These are phyloP conservation scores for Epichloe amarillans DNA, from an alignment of 2,329 filamentous ascomycete genomes.

Conservation along the genomic window DNA sequence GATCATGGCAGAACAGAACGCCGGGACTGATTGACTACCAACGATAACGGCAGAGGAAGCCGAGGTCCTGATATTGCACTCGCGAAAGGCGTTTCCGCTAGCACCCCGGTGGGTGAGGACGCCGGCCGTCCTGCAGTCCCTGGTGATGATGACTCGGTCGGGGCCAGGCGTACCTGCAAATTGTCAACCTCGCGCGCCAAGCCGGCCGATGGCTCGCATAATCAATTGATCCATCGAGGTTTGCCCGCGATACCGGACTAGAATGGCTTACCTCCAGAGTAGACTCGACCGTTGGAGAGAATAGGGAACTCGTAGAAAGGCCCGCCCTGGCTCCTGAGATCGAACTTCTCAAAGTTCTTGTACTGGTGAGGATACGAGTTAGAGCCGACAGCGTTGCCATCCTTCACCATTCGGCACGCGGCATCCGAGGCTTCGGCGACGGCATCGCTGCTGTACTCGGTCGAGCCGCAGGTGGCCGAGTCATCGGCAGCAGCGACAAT, in stretches of 20 bases:
- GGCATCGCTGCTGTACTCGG: conserved; percentile 31
- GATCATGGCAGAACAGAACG: background rate
- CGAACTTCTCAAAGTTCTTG: conserved; percentile 50
- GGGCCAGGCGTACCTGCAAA: conserved; percentile 42
- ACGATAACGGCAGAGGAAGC: background rate
- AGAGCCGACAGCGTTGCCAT: conserved; percentile 23
- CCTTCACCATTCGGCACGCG: conserved; percentile 36
- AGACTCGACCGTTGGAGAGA: conserved; percentile 31
- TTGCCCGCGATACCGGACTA: no score
- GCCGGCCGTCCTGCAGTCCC: conserved; percentile 38
- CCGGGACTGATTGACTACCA: background rate
- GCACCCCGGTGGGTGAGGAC: conserved; percentile 40
- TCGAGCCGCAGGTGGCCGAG: conserved; percentile 36
- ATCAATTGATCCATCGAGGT: background rate
- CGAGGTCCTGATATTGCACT: conserved; percentile 1
- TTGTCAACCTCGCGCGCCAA: background rate
- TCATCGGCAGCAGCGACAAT: conserved; percentile 6
- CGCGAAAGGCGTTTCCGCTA: conserved; percentile 3
- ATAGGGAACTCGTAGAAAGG: conserved; percentile 55
- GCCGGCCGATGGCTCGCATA: background rate
- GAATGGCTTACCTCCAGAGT: conserved; percentile 35
- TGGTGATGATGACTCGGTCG: conserved; percentile 50
- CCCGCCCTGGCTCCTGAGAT: conserved; percentile 37
- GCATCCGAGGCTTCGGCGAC: conserved; percentile 35
- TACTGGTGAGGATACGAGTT: conserved; percentile 42